phyloP scores from a whole-genome alignment of 2,329 filamentous ascomycete genomes.

The Trichoderma sp. region DNA sequence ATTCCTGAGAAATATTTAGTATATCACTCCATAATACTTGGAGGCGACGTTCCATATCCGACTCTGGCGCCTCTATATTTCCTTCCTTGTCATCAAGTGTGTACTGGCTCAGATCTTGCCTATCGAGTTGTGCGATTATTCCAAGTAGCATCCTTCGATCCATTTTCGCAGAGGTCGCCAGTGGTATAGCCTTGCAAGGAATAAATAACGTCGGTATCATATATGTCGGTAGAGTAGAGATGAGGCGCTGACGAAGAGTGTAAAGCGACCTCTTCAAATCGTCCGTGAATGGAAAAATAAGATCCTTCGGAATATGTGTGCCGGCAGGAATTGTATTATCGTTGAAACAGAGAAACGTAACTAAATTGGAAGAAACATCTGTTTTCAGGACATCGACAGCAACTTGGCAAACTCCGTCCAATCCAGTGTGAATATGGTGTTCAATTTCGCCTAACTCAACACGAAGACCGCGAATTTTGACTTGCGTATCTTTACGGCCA shows the following conservation, averaged over 20 bases:
- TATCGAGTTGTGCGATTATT: background rate
- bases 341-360: constrained; percentile 7
- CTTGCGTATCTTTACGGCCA: constrained; percentile 10
- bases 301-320: background rate
- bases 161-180: constrained; percentile 9
- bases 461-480: background rate
- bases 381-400: constrained; percentile 17
- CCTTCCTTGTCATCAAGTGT: constrained; percentile 26
- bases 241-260: background rate
- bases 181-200: constrained; percentile 3
- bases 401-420: constrained; percentile 4
- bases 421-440: background rate
- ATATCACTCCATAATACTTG: constrained; percentile 23
- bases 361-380: background rate
- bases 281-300: background rate
- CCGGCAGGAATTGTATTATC: background rate
- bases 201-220: constrained; percentile 10
- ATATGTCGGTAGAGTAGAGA: background rate
- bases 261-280: background rate
- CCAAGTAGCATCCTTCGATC: constrained; percentile 17
- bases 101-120: constrained; percentile 20
- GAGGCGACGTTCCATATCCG: constrained; percentile 23
- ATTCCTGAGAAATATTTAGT: constrained; percentile 9
- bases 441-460: constrained; percentile 12
- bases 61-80: constrained; percentile 14